These are phyloP conservation scores for Aegilops speltoides DNA, from an alignment of 176 grass and related monocot genomes.

Conservation along the genomic window DNA sequence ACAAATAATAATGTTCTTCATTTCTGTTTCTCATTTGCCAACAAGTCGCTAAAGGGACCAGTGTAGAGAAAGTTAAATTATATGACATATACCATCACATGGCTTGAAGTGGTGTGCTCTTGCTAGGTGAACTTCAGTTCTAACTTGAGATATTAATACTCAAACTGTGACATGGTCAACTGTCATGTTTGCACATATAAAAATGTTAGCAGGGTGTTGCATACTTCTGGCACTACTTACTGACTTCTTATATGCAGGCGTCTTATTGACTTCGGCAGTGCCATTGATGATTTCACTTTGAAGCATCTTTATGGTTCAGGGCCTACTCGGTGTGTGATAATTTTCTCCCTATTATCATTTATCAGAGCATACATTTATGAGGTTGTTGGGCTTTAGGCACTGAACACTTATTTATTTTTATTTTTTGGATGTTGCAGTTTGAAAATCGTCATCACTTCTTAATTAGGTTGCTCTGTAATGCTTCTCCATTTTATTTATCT, in stretches of 20 bases:
- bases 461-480: background rate
- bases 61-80: background rate
- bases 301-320: conserved; percentile 88
- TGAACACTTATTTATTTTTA: background rate
- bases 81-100: background rate
- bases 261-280: conserved; percentile 97
- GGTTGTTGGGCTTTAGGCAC: background rate
- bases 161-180: background rate
- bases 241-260: conserved; percentile 52
- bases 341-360: conserved; percentile 31
- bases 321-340: conserved; percentile 67
- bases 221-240: conserved; percentile 20
- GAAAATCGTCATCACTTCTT: background rate
- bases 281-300: conserved; percentile 96
- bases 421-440: background rate
- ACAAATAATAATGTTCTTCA: background rate
- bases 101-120: background rate
- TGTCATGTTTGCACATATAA: background rate
- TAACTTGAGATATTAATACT: background rate
- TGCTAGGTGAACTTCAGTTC: conserved; percentile 1
- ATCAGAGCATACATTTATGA: background rate
- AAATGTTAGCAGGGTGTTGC: background rate
- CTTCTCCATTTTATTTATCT: conserved; percentile 3
- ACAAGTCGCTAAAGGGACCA: background rate
- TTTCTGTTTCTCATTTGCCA: conserved; percentile 7